A percentile compares a stretch with the other conserved stretches of the same genome.
Conservation (phyloP, 163 green algal genomes). For the Chloromonas sp. region DNA sequence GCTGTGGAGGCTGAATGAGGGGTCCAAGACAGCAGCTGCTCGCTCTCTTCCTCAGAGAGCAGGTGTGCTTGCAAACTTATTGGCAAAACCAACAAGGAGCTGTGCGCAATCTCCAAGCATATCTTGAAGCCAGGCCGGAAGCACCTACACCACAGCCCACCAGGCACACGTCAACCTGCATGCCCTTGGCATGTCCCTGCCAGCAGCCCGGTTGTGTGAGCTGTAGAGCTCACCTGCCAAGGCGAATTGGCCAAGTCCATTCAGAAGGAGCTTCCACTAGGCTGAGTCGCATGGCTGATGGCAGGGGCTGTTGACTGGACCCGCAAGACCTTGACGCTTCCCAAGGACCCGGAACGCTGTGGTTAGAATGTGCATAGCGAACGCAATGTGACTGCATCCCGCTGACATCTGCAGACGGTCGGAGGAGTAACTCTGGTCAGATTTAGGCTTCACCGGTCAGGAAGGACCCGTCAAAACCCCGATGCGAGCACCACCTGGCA, state of each 20-base stretch:
- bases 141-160: neutral
- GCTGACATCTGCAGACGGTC: neutral
- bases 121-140: neutral
- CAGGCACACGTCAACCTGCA: neutral
- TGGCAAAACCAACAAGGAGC: neutral
- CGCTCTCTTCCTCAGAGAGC: neutral
- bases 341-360: neutral
- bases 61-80: neutral
- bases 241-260: neutral
- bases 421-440: neutral
- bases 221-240: neutral
- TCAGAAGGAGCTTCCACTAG: neutral
- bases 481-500: no score
- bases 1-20: neutral
- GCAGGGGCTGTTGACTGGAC: neutral
- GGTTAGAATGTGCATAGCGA: neutral
- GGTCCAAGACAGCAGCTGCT: neutral
- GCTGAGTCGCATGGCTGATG: neutral
- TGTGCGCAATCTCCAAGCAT: neutral
- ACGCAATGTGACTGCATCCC: neutral
- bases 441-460: no score
- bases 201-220: no score
- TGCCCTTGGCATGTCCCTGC: neutral
- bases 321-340: neutral
- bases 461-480: no score